phyloP scores from a whole-genome alignment of 768 basidiomycete genomes.

The Lactarius hengduanensis region DNA sequence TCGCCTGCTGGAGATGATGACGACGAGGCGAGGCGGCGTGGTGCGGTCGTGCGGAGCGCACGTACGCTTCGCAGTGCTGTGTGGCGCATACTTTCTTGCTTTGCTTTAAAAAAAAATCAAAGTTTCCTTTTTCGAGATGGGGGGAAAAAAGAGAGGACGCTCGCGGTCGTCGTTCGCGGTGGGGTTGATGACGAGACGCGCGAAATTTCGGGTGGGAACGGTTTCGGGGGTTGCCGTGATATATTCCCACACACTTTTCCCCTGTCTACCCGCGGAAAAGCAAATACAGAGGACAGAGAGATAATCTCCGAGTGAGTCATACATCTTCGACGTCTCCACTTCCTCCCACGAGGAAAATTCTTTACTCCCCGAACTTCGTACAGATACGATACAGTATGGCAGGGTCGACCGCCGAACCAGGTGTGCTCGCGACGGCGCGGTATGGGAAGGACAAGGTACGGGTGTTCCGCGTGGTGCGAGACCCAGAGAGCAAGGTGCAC shows the following conservation, averaged over 20 bases:
- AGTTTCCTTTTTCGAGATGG: background rate
- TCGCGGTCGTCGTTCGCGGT: slow-evolving; percentile 2
- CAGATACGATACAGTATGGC: background rate
- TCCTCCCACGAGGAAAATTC: background rate
- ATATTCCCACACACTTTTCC: background rate
- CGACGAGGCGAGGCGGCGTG: slow-evolving; percentile 15
- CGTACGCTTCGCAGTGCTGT: slow-evolving; percentile 2
- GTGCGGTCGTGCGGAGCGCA: slow-evolving; percentile 13
- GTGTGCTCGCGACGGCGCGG: slow-evolving; percentile 48
- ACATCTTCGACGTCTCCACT: background rate
- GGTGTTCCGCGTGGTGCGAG: slow-evolving; percentile 80
- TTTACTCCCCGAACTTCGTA: background rate
- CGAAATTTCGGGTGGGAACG: background rate
- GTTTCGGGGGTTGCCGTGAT: background rate
- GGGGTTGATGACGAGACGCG: slow-evolving; percentile 1
- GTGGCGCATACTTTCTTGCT: slow-evolving; percentile 7
- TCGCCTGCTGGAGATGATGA: slow-evolving; percentile 2
- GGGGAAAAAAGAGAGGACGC: background rate
- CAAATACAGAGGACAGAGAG: background rate
- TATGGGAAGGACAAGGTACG: slow-evolving; percentile 91
- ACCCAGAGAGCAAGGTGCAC: slow-evolving; percentile 51
- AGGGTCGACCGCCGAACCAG: slow-evolving; percentile 4
- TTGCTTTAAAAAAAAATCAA: background rate
- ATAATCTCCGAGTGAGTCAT: background rate
- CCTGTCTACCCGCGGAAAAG: background rate